Evolutionary conservation across 75 land plant species (phyloP).

Genomic region (Isoetes taiwanensis): DNA sequence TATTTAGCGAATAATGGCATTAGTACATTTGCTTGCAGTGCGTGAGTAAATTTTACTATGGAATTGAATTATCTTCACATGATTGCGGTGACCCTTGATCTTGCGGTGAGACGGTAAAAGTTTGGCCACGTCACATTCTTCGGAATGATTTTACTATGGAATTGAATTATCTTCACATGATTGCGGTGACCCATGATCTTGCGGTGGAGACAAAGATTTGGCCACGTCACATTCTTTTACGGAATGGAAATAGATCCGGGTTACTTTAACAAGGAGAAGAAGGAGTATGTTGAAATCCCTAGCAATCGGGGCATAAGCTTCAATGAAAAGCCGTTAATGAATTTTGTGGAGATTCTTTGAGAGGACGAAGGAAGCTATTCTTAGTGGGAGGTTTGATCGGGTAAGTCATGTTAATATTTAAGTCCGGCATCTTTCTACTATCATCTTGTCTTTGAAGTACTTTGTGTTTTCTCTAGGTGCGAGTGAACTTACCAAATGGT

Average conservation of each 20-base stretch:
- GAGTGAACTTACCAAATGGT: conserved; percentile 8
- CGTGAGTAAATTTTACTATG: conserved; percentile 19
- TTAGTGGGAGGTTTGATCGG: conserved; percentile 2
- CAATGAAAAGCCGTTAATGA: conserved; percentile 1
- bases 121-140: conserved; percentile 8
- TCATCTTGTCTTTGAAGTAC: background rate
- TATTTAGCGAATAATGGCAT: background rate
- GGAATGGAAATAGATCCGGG: conserved; percentile 5
- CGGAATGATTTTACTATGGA: no score
- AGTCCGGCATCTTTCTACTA: background rate
- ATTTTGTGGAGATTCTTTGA: background rate
- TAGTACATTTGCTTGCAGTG: conserved; percentile 4
- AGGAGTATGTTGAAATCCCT: conserved; percentile 6
- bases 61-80: background rate
- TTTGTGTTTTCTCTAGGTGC: background rate
- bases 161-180: no score
- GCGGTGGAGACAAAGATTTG: conserved; percentile 96
- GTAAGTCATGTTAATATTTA: background rate
- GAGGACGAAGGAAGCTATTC: conserved; percentile 1
- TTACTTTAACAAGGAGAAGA: background rate
- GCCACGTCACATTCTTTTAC: conserved; percentile 96
- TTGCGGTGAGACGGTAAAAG: conserved; percentile 5
- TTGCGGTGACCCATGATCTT: no score
- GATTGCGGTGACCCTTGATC: background rate
- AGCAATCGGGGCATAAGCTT: background rate